Conservation (phyloP, 1,284 basidiomycete species). For the Heimioporus retisporus region DNA sequence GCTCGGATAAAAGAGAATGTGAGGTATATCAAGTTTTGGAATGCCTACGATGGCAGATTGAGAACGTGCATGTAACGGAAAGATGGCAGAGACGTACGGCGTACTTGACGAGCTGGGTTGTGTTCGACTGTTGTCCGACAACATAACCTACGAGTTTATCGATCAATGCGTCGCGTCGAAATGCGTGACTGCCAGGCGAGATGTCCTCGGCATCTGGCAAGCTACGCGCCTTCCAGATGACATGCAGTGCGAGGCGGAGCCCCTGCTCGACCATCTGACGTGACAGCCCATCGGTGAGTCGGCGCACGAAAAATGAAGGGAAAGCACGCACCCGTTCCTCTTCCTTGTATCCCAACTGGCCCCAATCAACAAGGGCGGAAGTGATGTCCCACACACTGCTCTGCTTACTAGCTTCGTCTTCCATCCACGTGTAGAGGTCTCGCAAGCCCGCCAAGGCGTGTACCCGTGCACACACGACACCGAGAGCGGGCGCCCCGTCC, state of each 20-base stretch:
- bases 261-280: slow-evolving; percentile 87
- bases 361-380: slow-evolving; percentile 85
- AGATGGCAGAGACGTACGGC: slow-evolving; percentile 61
- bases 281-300: no score
- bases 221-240: slow-evolving; percentile 86
- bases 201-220: slow-evolving; percentile 60
- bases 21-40: slow-evolving; percentile 83
- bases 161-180: slow-evolving; percentile 71
- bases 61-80: slow-evolving; percentile 1
- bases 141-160: slow-evolving; percentile 87
- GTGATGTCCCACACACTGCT: slow-evolving; percentile 92
- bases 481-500: slow-evolving; percentile 83
- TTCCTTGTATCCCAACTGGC: slow-evolving; percentile 89
- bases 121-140: slow-evolving; percentile 86
- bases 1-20: slow-evolving; percentile 78
- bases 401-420: slow-evolving; percentile 91
- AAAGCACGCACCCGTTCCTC: slow-evolving; percentile 78
- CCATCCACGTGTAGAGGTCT: slow-evolving; percentile 84
- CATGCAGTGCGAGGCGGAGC: slow-evolving; percentile 79
- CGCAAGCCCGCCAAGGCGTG: slow-evolving; percentile 75
- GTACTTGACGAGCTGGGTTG: slow-evolving; percentile 82
- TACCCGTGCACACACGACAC: slow-evolving; percentile 81
- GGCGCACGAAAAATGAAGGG: no score
- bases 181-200: slow-evolving; percentile 65
- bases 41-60: slow-evolving; percentile 67